Base-by-base conservation (phyloP, 169 alveolate genomes). In the Cyclospora cayetanensis region DNA sequence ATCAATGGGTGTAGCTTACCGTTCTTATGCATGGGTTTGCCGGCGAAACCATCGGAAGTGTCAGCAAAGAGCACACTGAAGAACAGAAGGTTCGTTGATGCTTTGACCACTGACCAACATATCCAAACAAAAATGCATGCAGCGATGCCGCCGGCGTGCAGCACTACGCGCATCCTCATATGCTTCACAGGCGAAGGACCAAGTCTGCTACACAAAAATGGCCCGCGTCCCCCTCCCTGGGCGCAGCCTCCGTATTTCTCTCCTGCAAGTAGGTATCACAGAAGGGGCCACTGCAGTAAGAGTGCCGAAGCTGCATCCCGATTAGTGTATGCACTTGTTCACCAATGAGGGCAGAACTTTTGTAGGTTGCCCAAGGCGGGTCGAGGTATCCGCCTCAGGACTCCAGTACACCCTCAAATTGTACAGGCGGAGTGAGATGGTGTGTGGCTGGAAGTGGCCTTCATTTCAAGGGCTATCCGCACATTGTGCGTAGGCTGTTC, bases 141-240 rank as follows among this genome's bases (percentile, higher is more conserved):
- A 79, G 70, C 88, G 70, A 79, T 79, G 88, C 88, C 88, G 35
- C 74, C 88, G 35, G 88, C 72, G 50, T 79, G 88, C 68, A 79
- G 63, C 74, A 79, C 50, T 35, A 79, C 31, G 88, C 88, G 88
- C 88, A 79, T 79, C 50, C 88, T 79, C 39, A n/a, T n/a, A n/a
- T 50, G 63, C 63, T n/a, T n/a, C 63, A 50, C 12, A 50, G 63
- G 63, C 63, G 63, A 18, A 50, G 27, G 63, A 50, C 63, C 63
- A 18, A 50, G 27, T 18, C 63, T 22, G 31, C 87, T 12, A 43
- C 0, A 15, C 52, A 29, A 27, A 29, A 29, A 9, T 11, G 43
- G 2, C 27, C 18, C 22, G 82, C 7, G 25, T 66, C 79, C 20
- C 27, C 35, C n/a, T n/a, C 65, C 42, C 65, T 27, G 22, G 4